These are phyloP conservation scores for Marvania coccoides DNA, from an alignment of 139 green algal species.

Conservation along the genomic window DNA sequence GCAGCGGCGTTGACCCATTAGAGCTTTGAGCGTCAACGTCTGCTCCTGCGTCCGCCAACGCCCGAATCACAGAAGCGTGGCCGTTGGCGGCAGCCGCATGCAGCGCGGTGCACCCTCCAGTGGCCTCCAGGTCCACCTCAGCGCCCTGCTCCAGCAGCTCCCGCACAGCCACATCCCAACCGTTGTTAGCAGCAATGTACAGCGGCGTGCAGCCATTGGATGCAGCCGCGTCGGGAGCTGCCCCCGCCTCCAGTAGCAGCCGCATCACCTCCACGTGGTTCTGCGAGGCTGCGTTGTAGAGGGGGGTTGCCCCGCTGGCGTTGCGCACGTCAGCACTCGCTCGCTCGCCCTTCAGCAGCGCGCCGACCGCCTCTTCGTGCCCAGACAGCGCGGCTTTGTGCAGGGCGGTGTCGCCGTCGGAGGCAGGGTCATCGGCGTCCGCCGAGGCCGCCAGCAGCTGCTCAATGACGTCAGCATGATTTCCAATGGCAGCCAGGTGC, in stretches of 20 bases:
- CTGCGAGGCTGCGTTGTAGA: slow-evolving; percentile 29
- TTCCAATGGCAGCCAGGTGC: slow-evolving; percentile 28
- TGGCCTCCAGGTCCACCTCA: slow-evolving; percentile 16
- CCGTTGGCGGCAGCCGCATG: slow-evolving; percentile 35
- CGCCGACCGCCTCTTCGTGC: slow-evolving; percentile 20
- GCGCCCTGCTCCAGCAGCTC: slow-evolving; percentile 31
- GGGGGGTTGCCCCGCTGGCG: slow-evolving; percentile 20
- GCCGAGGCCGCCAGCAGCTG: slow-evolving; percentile 15
- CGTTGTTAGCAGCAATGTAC: slow-evolving; percentile 34
- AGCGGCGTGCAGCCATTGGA: slow-evolving; percentile 34
- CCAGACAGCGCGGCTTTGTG: slow-evolving; percentile 30
- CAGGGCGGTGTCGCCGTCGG: slow-evolving; percentile 27
- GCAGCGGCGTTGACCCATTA: slow-evolving; percentile 35
- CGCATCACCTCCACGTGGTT: slow-evolving; percentile 16
- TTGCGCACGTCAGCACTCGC: slow-evolving; percentile 18
- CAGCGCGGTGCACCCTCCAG: slow-evolving; percentile 12
- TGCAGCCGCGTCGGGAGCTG: slow-evolving; percentile 2
- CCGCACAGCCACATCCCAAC: slow-evolving; percentile 7
- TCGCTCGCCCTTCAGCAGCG: slow-evolving; percentile 15
- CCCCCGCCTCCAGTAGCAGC: slow-evolving; percentile 26
- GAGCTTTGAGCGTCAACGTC: slow-evolving; percentile 20
- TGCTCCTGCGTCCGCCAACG: slow-evolving; percentile 12
- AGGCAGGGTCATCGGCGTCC: slow-evolving; percentile 8
- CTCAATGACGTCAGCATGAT: slow-evolving; percentile 21
- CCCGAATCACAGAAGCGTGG: slow-evolving; percentile 20